Evolutionary conservation across 306 rosid genomes (phyloP), one percentile per base, ranked within the genome.

Genomic region (Lathyrus sativus): DNA sequence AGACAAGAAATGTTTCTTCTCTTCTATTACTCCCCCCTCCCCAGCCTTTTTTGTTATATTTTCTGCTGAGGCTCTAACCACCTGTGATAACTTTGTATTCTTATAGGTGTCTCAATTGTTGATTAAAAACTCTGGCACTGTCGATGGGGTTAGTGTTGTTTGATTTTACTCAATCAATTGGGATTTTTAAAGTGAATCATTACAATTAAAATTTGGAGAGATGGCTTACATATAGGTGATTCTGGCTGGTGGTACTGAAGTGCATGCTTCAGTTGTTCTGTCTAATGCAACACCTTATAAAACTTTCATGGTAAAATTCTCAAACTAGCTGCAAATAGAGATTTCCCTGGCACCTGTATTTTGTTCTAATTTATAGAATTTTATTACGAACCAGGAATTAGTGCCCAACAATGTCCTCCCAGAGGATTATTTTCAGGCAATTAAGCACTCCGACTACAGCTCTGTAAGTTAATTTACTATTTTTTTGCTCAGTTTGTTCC

Each of bases 261-360:
- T 93, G 75, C 85, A 51, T 74, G 82, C 97, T 76, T 90, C 97
- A 65, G 67, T 71, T 72, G 95, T 90, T 76, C 73, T 93, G 66
- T 93, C 99, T 24, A 93, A 90, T 61, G 97, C 99, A 53, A 93
- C 99, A 19, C 99, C 99, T 5, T 85, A 86, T 68, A 84, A 60
- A 79, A 93, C 99, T 44, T 93, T 90, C 75, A 81, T 82, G 96
- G 99, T 93, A 65, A 65, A 65, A 71, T 62, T 65, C 44, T 78
- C 53, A 68, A 58, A 67, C 49, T 71, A 7, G 43, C 38, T 59
- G 65, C 60, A 31, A 53, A 70, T 54, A 45, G 17, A 41, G 57
- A 62, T 59, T 54, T 33, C 18, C 68, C 35, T 28, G 7, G n/a
- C 66, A 14, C 60, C 43, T 59, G 45, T 42, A 74, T 73, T 73